phyloP scores from a whole-genome alignment of 2,329 filamentous ascomycete genomes.

The Aspergillus pseudotamarii region DNA sequence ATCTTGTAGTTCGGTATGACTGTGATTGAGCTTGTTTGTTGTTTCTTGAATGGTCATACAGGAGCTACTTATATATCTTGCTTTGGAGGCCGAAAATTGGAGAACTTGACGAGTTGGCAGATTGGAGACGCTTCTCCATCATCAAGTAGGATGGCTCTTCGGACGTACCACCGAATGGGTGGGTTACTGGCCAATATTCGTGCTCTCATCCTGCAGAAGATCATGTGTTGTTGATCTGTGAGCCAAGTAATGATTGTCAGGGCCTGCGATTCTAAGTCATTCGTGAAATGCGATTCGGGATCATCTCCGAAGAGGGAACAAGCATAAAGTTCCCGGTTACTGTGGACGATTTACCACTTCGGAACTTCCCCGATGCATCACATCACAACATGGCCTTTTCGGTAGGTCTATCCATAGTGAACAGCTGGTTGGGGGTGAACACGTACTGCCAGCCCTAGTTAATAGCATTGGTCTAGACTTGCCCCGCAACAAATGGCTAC shows the following conservation, averaged over 20 bases:
- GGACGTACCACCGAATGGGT: not conserved
- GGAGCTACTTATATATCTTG: not conserved
- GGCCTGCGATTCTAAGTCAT: too few relatives aligned
- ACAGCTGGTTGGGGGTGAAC: not conserved
- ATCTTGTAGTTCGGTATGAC: slow-evolving; percentile 3
- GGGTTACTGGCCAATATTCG: not conserved
- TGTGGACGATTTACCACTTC: not conserved
- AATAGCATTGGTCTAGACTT: not conserved
- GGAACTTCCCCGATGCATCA: not conserved
- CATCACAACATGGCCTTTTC: not conserved
- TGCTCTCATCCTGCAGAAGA: not conserved
- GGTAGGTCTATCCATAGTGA: not conserved
- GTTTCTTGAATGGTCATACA: not conserved
- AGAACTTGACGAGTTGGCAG: not conserved
- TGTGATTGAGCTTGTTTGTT: too few relatives aligned
- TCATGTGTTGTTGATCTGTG: not conserved
- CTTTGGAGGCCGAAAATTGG: not conserved
- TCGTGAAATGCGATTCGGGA: too few relatives aligned
- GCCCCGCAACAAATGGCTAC: too few relatives aligned
- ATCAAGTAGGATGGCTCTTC: not conserved
- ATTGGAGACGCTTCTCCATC: not conserved
- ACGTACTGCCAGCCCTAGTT: not conserved
- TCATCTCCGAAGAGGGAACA: not conserved
- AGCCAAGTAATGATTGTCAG: not conserved
- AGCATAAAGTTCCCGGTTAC: not conserved